phyloP scores from a whole-genome alignment of 257 asterid species.

The Solanum neorickii region DNA sequence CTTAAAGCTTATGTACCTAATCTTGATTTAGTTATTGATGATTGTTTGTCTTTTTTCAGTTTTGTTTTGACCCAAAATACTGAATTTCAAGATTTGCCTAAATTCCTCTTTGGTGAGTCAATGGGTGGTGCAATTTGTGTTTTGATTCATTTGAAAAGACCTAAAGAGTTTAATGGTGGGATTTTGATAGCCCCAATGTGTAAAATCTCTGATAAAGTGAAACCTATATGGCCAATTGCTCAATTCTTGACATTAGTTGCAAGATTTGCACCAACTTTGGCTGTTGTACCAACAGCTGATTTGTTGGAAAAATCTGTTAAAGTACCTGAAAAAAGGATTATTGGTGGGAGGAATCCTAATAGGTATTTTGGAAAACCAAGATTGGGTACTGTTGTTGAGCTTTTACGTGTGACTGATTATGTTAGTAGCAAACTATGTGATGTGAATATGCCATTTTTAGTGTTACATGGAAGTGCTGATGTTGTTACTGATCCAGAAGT shows the following conservation, averaged over 20 bases:
- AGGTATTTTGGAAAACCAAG: slow-evolving; percentile 76
- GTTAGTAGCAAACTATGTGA: slow-evolving; percentile 42
- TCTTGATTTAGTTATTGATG: slow-evolving; percentile 51
- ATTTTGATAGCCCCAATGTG: slow-evolving; percentile 83
- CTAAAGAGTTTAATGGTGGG: slow-evolving; percentile 42
- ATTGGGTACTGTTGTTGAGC: slow-evolving; percentile 66
- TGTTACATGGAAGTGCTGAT: slow-evolving; percentile 74
- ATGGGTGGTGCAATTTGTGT: slow-evolving; percentile 90
- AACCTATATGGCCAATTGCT: slow-evolving; percentile 78
- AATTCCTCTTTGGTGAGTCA: slow-evolving; percentile 55
- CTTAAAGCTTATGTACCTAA: slow-evolving; percentile 68
- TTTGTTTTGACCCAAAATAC: slow-evolving; percentile 24
- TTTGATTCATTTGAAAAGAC: slow-evolving; percentile 42
- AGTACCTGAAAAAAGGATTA: slow-evolving; percentile 52
- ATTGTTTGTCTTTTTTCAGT: slow-evolving; percentile 38
- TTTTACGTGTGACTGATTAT: slow-evolving; percentile 62
- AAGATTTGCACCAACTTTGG: slow-evolving; percentile 49
- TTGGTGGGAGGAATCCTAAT: slow-evolving; percentile 53
- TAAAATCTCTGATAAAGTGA: slow-evolving; percentile 62
- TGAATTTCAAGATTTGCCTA: slow-evolving; percentile 13
- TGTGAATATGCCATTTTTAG: slow-evolving; percentile 54
- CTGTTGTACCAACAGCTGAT: slow-evolving; percentile 77
- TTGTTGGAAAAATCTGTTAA: slow-evolving; percentile 68
- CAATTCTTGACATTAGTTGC: slow-evolving; percentile 42
- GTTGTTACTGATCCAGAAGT: slow-evolving; percentile 85